phyloP scores from a whole-genome alignment of 441 rosid species.

The Aquilaria agallochum region DNA sequence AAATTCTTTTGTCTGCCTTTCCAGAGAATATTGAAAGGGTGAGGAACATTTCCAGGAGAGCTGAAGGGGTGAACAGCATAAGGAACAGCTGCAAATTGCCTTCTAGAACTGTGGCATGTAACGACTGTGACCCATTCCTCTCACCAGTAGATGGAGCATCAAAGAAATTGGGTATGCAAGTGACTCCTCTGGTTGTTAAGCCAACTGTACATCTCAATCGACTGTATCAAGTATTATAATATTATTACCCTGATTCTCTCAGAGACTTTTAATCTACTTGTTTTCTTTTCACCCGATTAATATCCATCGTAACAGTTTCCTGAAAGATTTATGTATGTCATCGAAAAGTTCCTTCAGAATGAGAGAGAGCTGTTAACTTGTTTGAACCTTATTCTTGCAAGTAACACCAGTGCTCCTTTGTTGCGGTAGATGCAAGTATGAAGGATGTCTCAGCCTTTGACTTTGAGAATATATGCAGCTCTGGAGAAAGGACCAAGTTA shows the following conservation, averaged over 20 bases:
- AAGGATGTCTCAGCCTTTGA: slow-evolving; percentile 23
- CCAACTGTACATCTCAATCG: too few species aligned
- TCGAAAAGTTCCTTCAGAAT: too few species aligned
- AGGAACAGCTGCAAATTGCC: slow-evolving; percentile 20
- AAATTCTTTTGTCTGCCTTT: slow-evolving; percentile 8
- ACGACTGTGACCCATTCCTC: slow-evolving; percentile 9
- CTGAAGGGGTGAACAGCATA: background rate
- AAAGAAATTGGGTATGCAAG: slow-evolving; percentile 19
- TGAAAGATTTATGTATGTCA: too few species aligned
- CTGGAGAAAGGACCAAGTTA: slow-evolving; percentile 21
- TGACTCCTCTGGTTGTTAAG: too few species aligned
- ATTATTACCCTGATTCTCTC: too few species aligned
- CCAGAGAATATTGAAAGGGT: slow-evolving; percentile 28
- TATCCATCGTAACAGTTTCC: too few species aligned
- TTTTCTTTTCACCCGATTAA: too few species aligned
- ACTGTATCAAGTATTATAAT: too few species aligned
- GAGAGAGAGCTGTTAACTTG: too few species aligned
- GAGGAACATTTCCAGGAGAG: slow-evolving; percentile 10
- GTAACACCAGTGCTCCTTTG: slow-evolving; percentile 8
- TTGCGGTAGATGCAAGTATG: slow-evolving; percentile 22
- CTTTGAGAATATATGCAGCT: slow-evolving; percentile 16
- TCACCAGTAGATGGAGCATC: slow-evolving; percentile 18
- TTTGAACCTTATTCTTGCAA: slow-evolving; percentile 4
- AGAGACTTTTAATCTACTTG: too few species aligned
- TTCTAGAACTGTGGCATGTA: slow-evolving; percentile 14